These are phyloP conservation scores for Centrapalus pauciflorus DNA, from an alignment of 129 eudicot species.

Conservation along the genomic window DNA sequence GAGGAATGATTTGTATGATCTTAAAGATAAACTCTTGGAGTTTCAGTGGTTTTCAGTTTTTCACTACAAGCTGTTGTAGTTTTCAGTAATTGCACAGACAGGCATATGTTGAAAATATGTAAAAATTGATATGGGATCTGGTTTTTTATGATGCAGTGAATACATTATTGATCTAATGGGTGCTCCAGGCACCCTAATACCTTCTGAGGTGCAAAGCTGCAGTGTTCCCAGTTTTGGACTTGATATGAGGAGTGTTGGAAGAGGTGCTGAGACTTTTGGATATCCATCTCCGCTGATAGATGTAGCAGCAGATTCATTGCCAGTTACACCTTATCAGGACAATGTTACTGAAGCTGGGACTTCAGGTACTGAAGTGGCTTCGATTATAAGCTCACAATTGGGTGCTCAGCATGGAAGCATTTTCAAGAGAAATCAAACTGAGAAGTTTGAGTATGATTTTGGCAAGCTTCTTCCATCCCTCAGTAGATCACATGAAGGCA, in stretches of 20 bases:
- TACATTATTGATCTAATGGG: constrained; percentile 89
- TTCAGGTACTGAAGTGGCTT: constrained; percentile 28
- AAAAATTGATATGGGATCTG: constrained; percentile 18
- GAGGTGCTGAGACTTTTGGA: constrained; percentile 19
- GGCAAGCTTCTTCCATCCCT: constrained; percentile 41
- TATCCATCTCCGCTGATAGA: constrained; percentile 19
- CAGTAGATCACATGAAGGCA: constrained; percentile 22
- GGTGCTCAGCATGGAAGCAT: constrained; percentile 11
- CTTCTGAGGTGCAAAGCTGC: constrained; percentile 70
- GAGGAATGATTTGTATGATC: background rate
- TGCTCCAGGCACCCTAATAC: constrained; percentile 89
- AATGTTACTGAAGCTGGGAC: constrained; percentile 22
- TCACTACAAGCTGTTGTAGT: background rate
- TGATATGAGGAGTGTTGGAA: constrained; percentile 34
- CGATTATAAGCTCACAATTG: constrained; percentile 20
- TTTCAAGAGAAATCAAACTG: constrained; percentile 22
- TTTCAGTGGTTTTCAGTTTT: background rate
- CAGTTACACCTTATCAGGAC: constrained; percentile 17
- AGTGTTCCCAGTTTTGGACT: constrained; percentile 45
- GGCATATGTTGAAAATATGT: background rate
- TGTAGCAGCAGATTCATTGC: constrained; percentile 20
- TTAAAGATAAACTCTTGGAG: background rate
- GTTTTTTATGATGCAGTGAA: constrained; percentile 63
- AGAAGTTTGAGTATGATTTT: constrained; percentile 41
- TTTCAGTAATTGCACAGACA: background rate